Evolutionary conservation across 73 alveolate species (phyloP).

Genomic region (Paramecium biaurelia): DNA sequence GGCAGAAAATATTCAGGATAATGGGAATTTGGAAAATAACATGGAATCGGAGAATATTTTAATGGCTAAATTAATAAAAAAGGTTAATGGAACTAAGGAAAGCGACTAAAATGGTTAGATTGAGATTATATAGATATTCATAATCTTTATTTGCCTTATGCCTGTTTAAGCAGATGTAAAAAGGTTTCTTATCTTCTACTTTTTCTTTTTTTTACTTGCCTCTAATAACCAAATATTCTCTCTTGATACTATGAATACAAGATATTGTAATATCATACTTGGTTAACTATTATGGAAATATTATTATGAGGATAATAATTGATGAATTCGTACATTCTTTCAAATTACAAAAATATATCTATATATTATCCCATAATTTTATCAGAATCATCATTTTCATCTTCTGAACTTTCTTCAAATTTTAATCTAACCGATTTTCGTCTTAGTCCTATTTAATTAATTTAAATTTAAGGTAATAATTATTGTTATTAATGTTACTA

Average conservation of each 20-base stretch:
- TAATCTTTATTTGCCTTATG: neutral
- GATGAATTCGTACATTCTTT: neutral
- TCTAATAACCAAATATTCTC: neutral
- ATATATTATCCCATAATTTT: constrained; percentile 10
- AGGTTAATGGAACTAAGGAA: constrained; percentile 16
- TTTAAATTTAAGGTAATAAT: neutral
- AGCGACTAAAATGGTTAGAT: constrained; percentile 28
- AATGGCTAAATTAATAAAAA: neutral
- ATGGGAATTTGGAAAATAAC: constrained; percentile 27
- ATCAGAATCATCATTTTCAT: neutral
- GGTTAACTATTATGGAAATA: neutral
- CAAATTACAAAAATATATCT: neutral
- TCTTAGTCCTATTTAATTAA: neutral
- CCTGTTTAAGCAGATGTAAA: neutral
- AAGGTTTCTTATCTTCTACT: constrained; percentile 6
- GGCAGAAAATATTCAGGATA: constrained; percentile 24
- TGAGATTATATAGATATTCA: neutral
- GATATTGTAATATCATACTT: neutral
- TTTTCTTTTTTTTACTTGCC: neutral
- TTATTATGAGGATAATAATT: neutral
- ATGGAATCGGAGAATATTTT: constrained; percentile 14
- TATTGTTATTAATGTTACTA: neutral
- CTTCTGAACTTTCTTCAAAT: neutral
- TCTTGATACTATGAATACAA: neutral
- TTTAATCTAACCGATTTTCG: neutral